Evolutionary conservation across 129 eudicot species (phyloP).

Genomic region (Tagetes erecta): DNA sequence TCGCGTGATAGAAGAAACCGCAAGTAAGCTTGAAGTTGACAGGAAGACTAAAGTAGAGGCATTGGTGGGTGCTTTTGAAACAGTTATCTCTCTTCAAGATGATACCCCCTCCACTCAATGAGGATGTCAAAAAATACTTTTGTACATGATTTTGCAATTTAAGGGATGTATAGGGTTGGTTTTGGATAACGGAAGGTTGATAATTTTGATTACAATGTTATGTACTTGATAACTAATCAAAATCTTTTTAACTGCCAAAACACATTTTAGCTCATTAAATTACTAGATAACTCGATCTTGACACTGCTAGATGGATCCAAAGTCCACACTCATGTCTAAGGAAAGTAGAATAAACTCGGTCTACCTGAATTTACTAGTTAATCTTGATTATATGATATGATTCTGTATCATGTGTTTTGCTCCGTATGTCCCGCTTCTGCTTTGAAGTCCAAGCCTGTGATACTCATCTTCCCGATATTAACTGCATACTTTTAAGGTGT

Average conservation of each 20-base stretch:
- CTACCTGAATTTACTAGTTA: not conserved
- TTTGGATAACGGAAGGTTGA: slow-evolving; percentile 20
- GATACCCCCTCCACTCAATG: slow-evolving; percentile 36
- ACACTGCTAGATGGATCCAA: not conserved
- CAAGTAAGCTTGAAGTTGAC: slow-evolving; percentile 72
- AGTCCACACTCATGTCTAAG: not conserved
- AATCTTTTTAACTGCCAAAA: not conserved
- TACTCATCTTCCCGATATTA: slow-evolving; percentile 78
- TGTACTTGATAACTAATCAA: not conserved
- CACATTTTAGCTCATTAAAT: not conserved
- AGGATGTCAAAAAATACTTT: not conserved
- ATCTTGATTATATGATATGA: not conserved
- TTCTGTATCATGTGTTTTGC: slow-evolving; percentile 1
- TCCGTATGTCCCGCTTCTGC: slow-evolving; percentile 44
- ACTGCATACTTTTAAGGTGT: slow-evolving; percentile 47
- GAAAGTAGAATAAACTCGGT: not conserved
- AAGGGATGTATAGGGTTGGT: slow-evolving; percentile 14
- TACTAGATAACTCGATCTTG: not conserved
- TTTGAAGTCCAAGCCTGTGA: slow-evolving; percentile 68
- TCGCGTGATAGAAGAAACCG: slow-evolving; percentile 81
- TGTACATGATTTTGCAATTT: not conserved
- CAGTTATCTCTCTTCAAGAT: slow-evolving; percentile 81
- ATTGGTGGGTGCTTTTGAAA: slow-evolving; percentile 97
- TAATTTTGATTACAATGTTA: not conserved
- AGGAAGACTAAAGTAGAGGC: slow-evolving; percentile 92